Base-by-base conservation (phyloP, 306 rosid species). In the Abrus pulchellus region DNA sequence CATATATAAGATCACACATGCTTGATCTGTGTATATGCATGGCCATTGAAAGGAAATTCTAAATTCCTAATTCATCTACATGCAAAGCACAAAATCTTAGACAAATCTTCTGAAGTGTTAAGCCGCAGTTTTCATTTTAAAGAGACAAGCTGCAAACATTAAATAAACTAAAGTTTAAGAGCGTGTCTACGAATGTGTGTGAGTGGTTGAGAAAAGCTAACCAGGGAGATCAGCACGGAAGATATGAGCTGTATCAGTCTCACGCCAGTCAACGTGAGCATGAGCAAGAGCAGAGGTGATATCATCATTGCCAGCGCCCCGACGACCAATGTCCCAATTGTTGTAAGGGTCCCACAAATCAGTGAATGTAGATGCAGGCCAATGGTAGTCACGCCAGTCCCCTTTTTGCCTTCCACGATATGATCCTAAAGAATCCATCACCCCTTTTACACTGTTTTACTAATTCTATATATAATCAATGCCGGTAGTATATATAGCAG, bases 161-260 rank as follows among this genome's bases (percentile, higher is more conserved):
- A 36, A 36, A 36, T 36, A 2, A 36, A 36, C 2, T 36, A 36
- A 36, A 36, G 40, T 36, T 36, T 2, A 36, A 36, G 40, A 2
- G 40, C 2, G 48, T 44, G 48, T 44, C 1, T 44, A 44, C 7
- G 5, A 3, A 44, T 32, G 43, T 63, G 48, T 64, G 2, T 63
- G 20, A 20, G 11, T 11, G 13, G 48, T 44, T 4, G 36, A 9
- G 6, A 4, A 14, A 1, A 20, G 45, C 62, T 47, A 13, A 84
- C 86, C 83, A 12, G 85, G 83, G 50, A 84, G 77, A 70, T 79
- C 86, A 65, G 71, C 85, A 14, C 75, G 78, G 49, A 87, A 75
- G 63, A 78, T 10, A 43, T 82, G 88, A 12, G 78, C 64, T 1
- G 43, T 29, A 30, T 72, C 56, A 36, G 86, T 84, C 74, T 87